Base-by-base conservation (phyloP, 176 grass and related monocot species). In the Avena eriantha region DNA sequence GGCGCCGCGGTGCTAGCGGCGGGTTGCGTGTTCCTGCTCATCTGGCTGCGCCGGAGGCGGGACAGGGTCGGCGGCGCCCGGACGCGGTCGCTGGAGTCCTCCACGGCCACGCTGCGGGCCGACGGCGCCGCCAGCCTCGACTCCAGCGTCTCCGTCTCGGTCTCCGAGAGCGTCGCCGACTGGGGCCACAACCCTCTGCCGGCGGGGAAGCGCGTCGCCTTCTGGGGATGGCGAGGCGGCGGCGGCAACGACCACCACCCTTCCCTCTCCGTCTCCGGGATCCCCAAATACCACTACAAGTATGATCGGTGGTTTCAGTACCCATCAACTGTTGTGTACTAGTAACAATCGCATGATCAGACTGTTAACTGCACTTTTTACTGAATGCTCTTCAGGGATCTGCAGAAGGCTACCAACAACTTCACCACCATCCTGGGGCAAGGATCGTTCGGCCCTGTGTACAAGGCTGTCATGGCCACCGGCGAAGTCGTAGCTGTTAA, bases 371-470 rank as follows among this genome's bases (percentile, higher is more conserved):
- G 58, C 9, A 4, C 24, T 60, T 49, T 45, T 58, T 35, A 34
- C 64, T 67, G 15, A 35, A 67, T 35, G 74, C 19, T 69, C 21
- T 45, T 23, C 86, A 99, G 97, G 89, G 97, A 99, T 78, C 83
- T 99, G 66, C 92, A 94, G 90, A 99, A 93, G 88, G 90, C 94
- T 22, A 99, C 97, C 82, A 87, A 88, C 79, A 93, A 96, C 87
- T 99, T 99, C 82, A 99, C 97, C 33, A 94, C 90, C 39, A 88
- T 96, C 80, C 87, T 99, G 39, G 97, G 97, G 58, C 94, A 99
- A 92, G 94, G 97, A 55, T 96, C 94, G 78, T 99, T 99, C 84
- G 94, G 97, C 13, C 94, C 94, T 73, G 97, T 99, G 81, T 96
- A 92, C 84, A 99, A 96, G 92, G 97, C 94, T 78, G 77, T 92